Conservation (phyloP, 1,284 basidiomycete genomes). For the Microbotryum saponariae region DNA sequence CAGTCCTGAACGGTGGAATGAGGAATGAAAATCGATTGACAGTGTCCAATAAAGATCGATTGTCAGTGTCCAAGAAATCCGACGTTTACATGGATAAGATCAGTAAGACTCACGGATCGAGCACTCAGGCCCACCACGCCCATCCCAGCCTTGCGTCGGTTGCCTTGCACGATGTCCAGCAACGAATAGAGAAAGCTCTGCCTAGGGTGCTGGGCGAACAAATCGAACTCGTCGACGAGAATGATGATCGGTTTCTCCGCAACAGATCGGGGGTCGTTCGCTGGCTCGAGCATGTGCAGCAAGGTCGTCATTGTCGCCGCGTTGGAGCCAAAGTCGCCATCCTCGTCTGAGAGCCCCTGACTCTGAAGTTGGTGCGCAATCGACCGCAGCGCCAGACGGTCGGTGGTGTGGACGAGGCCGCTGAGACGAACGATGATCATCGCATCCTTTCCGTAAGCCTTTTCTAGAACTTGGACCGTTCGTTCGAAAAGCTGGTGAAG, state of each 20-base stretch:
- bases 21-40: background rate
- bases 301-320: slow-evolving; percentile 34
- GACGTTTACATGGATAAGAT: background rate
- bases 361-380: slow-evolving; percentile 67
- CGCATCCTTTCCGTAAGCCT: slow-evolving; percentile 34
- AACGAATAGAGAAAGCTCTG: slow-evolving; percentile 39
- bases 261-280: slow-evolving; percentile 2
- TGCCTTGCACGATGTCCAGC: slow-evolving; percentile 60
- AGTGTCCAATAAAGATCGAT: background rate
- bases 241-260: slow-evolving; percentile 65
- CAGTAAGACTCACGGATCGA: slow-evolving; percentile 50
- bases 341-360: slow-evolving; percentile 42
- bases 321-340: slow-evolving; percentile 35
- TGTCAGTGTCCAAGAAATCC: background rate
- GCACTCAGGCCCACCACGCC: slow-evolving; percentile 75
- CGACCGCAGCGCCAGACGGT: slow-evolving; percentile 82
- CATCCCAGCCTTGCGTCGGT: slow-evolving; percentile 52
- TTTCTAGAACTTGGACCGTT: slow-evolving; percentile 20
- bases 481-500: slow-evolving; percentile 29
- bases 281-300: slow-evolving; percentile 33
- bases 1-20: slow-evolving; percentile 51
- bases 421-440: slow-evolving; percentile 70
- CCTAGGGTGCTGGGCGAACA: slow-evolving; percentile 65
- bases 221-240: slow-evolving; percentile 80
- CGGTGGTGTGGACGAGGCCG: slow-evolving; percentile 75